Base-by-base conservation (phyloP, 1,139 yeast species). In the Kodamaea plutei region DNA sequence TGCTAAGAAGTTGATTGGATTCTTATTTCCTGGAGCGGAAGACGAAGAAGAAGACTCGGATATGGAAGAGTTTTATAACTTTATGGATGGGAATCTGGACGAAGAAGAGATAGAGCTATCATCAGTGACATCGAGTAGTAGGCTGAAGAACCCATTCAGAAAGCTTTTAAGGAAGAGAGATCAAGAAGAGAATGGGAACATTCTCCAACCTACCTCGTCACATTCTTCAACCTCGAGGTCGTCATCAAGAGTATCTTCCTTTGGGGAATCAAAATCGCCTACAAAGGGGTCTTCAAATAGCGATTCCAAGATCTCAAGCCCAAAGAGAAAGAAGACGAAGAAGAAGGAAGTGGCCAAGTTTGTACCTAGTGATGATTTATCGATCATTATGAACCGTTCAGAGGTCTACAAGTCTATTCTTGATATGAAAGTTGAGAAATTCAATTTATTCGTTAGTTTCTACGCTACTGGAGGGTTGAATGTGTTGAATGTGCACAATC, bases 401-500 rank as follows among this genome's bases (percentile, higher is more conserved):
- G 69, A 83, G 19, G 71, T 71, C 34, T 82, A 78, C 49, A 69
- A 82, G 40, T 76, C 83, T 23, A 73, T 85, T 26, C 74, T 78
- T 15, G 69, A 72, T 31, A 66, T 85, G 34, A 67, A 69, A 25
- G 67, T 88, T 24, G 61, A 69, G 4, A 64, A 71, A 21, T 66
- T 79, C 26, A 58, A 64, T 15, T 55, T 88, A 26, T 63, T 78
- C 25, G 69, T 87, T 14, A 83, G 94, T 37, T 85, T 84, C 61
- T 78, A 79, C 48, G 95, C 95, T 3, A 73, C 81, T 1, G 83
- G 84, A 26, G 69, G 73, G 32, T 60, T 79, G 33, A 74, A 72
- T 38, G 59, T 88, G 26, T 69, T 87, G 7, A 87, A 87, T 52
- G 83, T 88, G 9, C 81, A 83, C 40, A 75, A 79, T 39, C 69